Evolutionary conservation across 257 asterid genomes (phyloP).

Genomic region (Mentha longifolia): DNA sequence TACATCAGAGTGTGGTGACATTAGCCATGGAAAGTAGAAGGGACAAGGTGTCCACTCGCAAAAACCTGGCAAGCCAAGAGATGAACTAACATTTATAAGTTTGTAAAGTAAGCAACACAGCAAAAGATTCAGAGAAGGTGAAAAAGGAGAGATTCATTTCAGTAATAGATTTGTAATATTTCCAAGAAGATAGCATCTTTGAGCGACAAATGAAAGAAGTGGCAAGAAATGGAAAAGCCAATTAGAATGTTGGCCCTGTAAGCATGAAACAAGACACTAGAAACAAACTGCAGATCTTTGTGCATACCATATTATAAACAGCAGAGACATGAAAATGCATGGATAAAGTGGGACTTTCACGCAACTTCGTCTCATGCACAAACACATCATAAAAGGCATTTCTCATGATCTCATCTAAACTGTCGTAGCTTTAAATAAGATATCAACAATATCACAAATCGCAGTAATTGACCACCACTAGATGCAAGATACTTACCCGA

Average conservation of each 20-base stretch:
- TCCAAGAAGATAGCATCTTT: conserved; percentile 9
- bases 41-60: conserved; percentile 90
- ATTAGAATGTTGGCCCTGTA: too few relatives aligned
- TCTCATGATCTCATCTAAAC: neutral
- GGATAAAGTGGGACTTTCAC: neutral
- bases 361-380: neutral
- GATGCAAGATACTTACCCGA: conserved; percentile 60
- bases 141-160: neutral
- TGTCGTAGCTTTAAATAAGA: neutral
- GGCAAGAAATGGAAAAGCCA: neutral
- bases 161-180: neutral
- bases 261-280: too few relatives aligned
- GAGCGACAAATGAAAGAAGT: too few relatives aligned
- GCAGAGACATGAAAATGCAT: neutral
- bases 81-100: conserved; percentile 13
- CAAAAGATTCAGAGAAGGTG: neutral
- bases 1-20: conserved; percentile 72
- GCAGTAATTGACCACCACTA: conserved; percentile 5
- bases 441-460: neutral
- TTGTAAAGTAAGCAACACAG: neutral
- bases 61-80: conserved; percentile 54
- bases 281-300: too few relatives aligned
- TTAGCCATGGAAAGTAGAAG: conserved; percentile 86
- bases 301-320: neutral
- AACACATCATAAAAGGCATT: conserved; percentile 1